Evolutionary conservation across 176 grass and related monocot genomes (phyloP), one percentile per base, ranked within the genome.

Genomic region (Ensete glaucum): DNA sequence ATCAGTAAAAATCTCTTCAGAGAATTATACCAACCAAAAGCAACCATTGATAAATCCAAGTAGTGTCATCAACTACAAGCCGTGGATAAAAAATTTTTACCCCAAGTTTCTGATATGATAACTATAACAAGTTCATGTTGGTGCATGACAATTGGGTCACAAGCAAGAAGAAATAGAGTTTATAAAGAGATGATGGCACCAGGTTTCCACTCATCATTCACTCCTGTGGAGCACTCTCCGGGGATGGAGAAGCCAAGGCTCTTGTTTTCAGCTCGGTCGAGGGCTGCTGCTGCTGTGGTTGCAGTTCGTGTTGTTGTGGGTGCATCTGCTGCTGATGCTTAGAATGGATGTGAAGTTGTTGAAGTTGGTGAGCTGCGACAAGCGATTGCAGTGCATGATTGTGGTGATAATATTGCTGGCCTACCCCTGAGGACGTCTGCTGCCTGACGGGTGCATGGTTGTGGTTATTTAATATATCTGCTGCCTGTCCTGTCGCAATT

Each of bases 331-430:
- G 86, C 12, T 93, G 90, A 23, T 91, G 91, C 50, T 87, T 81
- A 1, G 88, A 89, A 64, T 83, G 91, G 67, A 95, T 83, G 54
- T 91, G 96, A 43, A 99, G 84, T 75, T 95, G 84, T 74, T 95
- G 96, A 14, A 95, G 82, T 77, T 95, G 91, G 66, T 91, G 96
- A 9, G 88, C 90, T 6, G 86, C 83, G 65, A 95, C 67, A 59
- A 91, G 85, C 34, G 96, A 94, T 53, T 91, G 91, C 69, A 87
- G 84, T 15, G 69, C 43, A 16, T 89, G 95, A 78, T 68, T 87
- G 20, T 85, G 82, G 72, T 94, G 91, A 78, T 89, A 85, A 15
- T 83, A 83, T 74, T 87, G 86, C n/a, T 81, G 77, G 55, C 54
- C 82, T 2, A 75, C 65, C 59, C 85, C 82, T 10, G 72, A 86